phyloP scores from a whole-genome alignment of 192 early-diverging fungal genomes.

The Dissophora globulifera region DNA sequence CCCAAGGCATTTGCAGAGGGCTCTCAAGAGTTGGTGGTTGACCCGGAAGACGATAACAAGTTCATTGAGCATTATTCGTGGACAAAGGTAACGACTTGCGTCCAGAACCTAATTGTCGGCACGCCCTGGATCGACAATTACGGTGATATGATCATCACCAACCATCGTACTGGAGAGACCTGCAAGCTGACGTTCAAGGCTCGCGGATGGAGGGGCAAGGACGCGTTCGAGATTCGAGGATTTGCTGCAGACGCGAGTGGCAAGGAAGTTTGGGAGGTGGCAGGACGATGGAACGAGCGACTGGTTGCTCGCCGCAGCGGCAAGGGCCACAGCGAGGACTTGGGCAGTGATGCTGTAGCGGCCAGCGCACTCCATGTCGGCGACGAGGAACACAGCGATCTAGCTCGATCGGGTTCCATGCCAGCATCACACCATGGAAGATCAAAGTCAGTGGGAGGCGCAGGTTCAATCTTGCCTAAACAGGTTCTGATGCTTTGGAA shows the following conservation, averaged over 20 bases:
- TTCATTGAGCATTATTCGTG: constrained; percentile 85
- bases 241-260: constrained; percentile 61
- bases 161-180: constrained; percentile 86
- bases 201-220: constrained; percentile 76
- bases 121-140: constrained; percentile 87
- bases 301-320: constrained; percentile 66
- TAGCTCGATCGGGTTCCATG: background rate
- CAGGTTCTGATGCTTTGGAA: constrained; percentile 73
- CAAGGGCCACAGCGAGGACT: constrained; percentile 45
- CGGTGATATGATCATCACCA: constrained; percentile 85
- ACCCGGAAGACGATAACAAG: constrained; percentile 60
- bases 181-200: constrained; percentile 83
- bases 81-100: constrained; percentile 89
- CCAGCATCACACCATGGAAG: constrained; percentile 7
- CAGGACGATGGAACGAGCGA: constrained; percentile 74
- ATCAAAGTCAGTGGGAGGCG: constrained; percentile 24
- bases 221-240: constrained; percentile 70
- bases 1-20: constrained; percentile 60
- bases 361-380: constrained; percentile 34
- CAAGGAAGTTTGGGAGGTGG: constrained; percentile 68
- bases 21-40: constrained; percentile 30
- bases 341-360: constrained; percentile 56
- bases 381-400: constrained; percentile 38
- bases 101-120: constrained; percentile 88
- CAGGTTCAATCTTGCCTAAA: constrained; percentile 42